A percentile compares a stretch with the other conserved stretches of the same genome.
Conservation (phyloP, 371 early-diverging fungal species). For the Apophysomyces ossiformis region DNA sequence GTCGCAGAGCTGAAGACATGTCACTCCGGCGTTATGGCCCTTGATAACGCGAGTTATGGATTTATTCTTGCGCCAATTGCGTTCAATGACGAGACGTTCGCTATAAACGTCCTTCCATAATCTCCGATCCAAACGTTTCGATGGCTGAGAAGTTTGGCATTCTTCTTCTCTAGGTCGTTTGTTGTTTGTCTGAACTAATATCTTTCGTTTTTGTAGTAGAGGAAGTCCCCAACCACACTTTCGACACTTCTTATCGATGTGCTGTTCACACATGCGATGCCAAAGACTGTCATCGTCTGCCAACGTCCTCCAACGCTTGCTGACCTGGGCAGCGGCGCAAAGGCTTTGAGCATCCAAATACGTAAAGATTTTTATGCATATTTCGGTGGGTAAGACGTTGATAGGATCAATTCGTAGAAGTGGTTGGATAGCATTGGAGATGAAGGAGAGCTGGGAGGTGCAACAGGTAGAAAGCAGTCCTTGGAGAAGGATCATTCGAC, state of each 20-base stretch:
- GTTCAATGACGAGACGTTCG: constrained; percentile 79
- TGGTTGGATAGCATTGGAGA: constrained; percentile 43
- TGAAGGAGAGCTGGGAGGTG: constrained; percentile 54
- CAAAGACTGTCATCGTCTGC: constrained; percentile 92
- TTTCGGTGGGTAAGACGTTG: constrained; percentile 73
- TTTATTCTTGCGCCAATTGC: constrained; percentile 82
- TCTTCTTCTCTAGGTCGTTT: constrained; percentile 21
- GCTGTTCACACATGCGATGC: constrained; percentile 96
- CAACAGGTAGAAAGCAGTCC: constrained; percentile 61
- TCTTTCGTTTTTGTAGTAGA: constrained; percentile 58
- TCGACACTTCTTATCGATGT: constrained; percentile 92
- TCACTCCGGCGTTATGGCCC: constrained; percentile 76
- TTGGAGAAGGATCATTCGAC: constrained; percentile 62
- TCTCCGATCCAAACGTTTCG: constrained; percentile 36
- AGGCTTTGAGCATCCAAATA: constrained; percentile 91
- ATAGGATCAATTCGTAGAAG: constrained; percentile 73
- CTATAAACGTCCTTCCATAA: constrained; percentile 87
- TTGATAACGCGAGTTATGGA: constrained; percentile 47
- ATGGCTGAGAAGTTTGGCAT: constrained; percentile 5
- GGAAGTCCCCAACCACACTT: constrained; percentile 98
- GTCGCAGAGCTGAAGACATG: constrained; percentile 84
- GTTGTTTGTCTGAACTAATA: constrained; percentile 7
- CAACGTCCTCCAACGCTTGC: constrained; percentile 72
- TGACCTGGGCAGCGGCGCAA: constrained; percentile 89
- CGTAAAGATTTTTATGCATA: constrained; percentile 79